A percentile compares a stretch with the other conserved stretches of the same genome.
Evolutionary conservation across 805 yeast species (phyloP).

Genomic region (Schwanniomyces pseudopolymorphus): DNA sequence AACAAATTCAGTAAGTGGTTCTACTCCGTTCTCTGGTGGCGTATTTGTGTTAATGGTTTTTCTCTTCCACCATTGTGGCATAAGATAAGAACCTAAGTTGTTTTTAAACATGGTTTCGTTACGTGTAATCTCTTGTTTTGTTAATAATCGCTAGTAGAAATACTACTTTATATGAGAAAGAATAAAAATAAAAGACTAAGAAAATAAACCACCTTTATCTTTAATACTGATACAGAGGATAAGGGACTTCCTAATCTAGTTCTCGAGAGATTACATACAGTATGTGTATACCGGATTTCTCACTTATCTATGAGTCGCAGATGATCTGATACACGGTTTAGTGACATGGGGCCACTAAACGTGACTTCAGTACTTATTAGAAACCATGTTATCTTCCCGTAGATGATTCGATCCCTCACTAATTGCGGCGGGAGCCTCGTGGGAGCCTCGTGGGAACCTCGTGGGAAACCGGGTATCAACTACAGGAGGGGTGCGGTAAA

Average conservation of each 20-base stretch:
- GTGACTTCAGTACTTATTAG: background rate
- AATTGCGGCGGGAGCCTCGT: no score
- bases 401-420: background rate
- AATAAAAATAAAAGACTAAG: background rate
- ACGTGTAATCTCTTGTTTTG: background rate
- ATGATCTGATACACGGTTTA: background rate
- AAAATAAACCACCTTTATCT: background rate
- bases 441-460: no score
- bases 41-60: constrained; percentile 3
- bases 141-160: background rate
- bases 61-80: constrained; percentile 16
- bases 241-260: background rate
- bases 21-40: constrained; percentile 1
- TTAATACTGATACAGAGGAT: background rate
- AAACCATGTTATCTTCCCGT: background rate
- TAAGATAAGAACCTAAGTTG: constrained; percentile 11
- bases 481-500: background rate
- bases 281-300: background rate
- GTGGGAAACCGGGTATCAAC: background rate
- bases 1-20: constrained; percentile 25
- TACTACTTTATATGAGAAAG: background rate
- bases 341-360: background rate
- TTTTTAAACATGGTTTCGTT: constrained; percentile 15
- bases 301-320: background rate
- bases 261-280: constrained; percentile 1